Conservation (phyloP, 108 stramenopile species). For the Skeletonema menzelii region DNA sequence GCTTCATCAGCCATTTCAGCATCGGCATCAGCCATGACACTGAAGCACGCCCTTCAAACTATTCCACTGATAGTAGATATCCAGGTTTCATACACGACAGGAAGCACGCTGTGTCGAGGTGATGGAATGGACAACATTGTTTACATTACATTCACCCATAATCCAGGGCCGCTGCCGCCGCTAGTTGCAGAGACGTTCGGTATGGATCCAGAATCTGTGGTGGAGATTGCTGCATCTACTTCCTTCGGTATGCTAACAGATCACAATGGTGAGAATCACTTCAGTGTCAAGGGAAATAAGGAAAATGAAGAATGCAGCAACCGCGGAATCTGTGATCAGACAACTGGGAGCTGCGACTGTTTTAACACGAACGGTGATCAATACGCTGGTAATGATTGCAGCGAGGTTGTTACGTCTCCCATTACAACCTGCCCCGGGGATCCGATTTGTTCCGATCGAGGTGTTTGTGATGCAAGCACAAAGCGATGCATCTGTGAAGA, state of each 20-base stretch:
- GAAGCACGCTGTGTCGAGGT: conserved; percentile 31
- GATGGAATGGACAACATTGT: conserved; percentile 44
- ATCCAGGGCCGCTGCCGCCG: conserved; percentile 62
- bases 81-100: conserved; percentile 47
- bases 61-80: conserved; percentile 35
- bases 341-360: conserved; percentile 56
- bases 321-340: conserved; percentile 59
- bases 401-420: conserved; percentile 26
- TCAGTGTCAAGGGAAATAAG: conserved; percentile 53
- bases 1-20: conserved; percentile 25
- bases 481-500: conserved; percentile 66
- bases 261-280: conserved; percentile 29
- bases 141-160: conserved; percentile 61
- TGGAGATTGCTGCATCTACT: conserved; percentile 33
- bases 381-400: conserved; percentile 70
- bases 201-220: conserved; percentile 29
- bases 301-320: conserved; percentile 69
- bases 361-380: conserved; percentile 45
- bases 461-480: conserved; percentile 49
- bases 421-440: conserved; percentile 36
- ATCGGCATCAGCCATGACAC: conserved; percentile 26
- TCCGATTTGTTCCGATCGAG: conserved; percentile 52
- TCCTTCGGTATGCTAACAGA: conserved; percentile 40
- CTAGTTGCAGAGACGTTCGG: conserved; percentile 34
- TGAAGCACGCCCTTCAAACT: conserved; percentile 56